Conservation (phyloP, 192 early-diverging fungal genomes). For the Coemansia erecta region DNA sequence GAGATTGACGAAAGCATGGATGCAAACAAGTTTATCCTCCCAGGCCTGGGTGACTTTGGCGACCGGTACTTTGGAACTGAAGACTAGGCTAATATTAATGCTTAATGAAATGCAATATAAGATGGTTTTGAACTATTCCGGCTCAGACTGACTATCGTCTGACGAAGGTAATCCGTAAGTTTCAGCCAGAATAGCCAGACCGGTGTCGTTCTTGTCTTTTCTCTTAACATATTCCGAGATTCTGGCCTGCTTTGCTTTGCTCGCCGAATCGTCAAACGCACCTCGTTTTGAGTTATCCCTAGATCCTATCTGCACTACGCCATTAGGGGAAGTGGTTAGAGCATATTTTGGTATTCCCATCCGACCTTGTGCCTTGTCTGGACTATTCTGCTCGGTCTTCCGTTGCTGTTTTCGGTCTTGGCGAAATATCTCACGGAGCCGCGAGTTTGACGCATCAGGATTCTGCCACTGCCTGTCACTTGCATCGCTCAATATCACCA, state of each 20-base stretch:
- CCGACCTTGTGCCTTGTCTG: background rate
- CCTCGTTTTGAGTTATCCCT: too few relatives aligned
- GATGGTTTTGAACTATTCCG: background rate
- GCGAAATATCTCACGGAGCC: conserved; percentile 69
- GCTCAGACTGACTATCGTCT: too few relatives aligned
- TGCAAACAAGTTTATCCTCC: conserved; percentile 81
- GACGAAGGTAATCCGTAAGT: too few relatives aligned
- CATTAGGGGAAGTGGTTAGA: too few relatives aligned
- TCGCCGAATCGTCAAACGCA: too few relatives aligned
- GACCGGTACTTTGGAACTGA: conserved; percentile 87
- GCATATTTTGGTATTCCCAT: background rate
- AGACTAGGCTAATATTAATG: conserved; percentile 15
- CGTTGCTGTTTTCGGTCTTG: conserved; percentile 60
- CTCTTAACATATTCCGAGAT: too few relatives aligned
- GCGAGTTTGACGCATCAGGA: conserved; percentile 71
- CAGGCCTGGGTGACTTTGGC: conserved; percentile 91
- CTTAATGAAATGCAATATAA: background rate
- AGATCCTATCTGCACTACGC: too few relatives aligned
- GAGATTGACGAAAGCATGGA: conserved; percentile 83
- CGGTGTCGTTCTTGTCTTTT: too few relatives aligned
- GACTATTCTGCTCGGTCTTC: conserved; percentile 12
- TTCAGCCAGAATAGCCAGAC: too few relatives aligned
- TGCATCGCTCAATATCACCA: too few relatives aligned
- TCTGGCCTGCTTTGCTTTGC: too few relatives aligned
- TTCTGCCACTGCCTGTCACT: conserved; percentile 79